Evolutionary conservation across 129 eudicot genomes (phyloP).

Genomic region (Arctium lappa): DNA sequence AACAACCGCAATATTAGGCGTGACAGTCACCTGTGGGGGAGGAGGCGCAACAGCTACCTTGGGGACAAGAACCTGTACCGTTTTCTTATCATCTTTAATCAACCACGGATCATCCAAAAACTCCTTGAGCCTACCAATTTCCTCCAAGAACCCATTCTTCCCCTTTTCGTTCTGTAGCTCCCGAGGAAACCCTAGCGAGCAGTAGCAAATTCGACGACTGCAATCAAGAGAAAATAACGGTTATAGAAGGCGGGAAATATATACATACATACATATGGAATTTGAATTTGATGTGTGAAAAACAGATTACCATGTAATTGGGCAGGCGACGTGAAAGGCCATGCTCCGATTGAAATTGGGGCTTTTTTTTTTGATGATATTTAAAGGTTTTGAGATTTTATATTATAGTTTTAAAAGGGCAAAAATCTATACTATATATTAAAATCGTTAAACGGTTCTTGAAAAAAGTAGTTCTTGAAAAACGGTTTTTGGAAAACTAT

Average conservation of each 20-base stretch:
- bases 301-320: conserved; percentile 79
- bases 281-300: conserved; percentile 6
- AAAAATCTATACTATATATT: background rate
- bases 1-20: background rate
- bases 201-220: conserved; percentile 83
- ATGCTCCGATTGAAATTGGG: conserved; percentile 30
- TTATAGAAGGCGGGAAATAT: conserved; percentile 21
- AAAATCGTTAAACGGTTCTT: no score
- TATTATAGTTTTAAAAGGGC: conserved; percentile 3
- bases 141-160: conserved; percentile 34
- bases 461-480: no score
- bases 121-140: conserved; percentile 44
- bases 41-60: conserved; percentile 55
- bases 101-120: conserved; percentile 75
- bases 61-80: conserved; percentile 77
- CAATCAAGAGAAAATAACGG: conserved; percentile 21
- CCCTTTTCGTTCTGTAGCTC: conserved; percentile 37
- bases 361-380: conserved; percentile 21
- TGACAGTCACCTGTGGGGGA: conserved; percentile 21
- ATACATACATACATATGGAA: background rate
- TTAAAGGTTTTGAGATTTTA: conserved; percentile 27
- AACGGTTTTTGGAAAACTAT: no score
- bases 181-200: conserved; percentile 67
- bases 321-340: conserved; percentile 99
- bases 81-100: conserved; percentile 43